Conservation (phyloP, 495 filamentous ascomycete genomes). For the Aspergillus steynii region DNA sequence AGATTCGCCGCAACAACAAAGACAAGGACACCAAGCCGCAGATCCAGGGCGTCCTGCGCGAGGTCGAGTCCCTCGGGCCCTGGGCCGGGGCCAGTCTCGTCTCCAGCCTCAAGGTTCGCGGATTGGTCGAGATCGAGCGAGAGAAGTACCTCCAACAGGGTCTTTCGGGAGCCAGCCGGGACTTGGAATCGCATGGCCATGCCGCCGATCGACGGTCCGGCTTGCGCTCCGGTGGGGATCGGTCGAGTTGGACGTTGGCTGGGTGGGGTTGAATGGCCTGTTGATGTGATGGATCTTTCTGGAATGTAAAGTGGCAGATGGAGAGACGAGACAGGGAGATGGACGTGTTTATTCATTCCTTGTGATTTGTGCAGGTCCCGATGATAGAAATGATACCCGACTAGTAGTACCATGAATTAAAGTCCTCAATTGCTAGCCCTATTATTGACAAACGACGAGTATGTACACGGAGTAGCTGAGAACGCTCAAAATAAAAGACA, state of each 20-base stretch:
- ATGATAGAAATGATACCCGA: constrained; percentile 18
- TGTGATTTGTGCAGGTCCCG: background rate
- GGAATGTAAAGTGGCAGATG: background rate
- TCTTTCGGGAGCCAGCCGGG: constrained; percentile 65
- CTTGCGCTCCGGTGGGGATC: constrained; percentile 55
- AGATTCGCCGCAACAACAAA: constrained; percentile 49
- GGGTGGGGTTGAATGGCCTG: constrained; percentile 61
- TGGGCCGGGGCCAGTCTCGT: constrained; percentile 89
- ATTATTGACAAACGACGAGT: background rate
- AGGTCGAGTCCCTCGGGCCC: constrained; percentile 78
- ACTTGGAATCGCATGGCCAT: constrained; percentile 54
- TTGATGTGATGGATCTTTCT: background rate
- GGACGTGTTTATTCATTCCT: background rate
- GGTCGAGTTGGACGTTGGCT: constrained; percentile 76
- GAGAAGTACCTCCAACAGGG: constrained; percentile 83
- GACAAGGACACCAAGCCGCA: constrained; percentile 46
- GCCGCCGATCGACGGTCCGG: constrained; percentile 54
- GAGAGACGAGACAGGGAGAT: background rate
- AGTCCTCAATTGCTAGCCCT: background rate
- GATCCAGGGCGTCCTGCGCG: constrained; percentile 63
- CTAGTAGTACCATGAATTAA: background rate
- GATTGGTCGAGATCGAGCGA: constrained; percentile 79
- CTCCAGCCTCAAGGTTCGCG: constrained; percentile 73
- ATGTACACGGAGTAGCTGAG: constrained; percentile 4
- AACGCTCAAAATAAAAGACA: background rate